Percentiles rank a stretch among this genome's conserved stretches.
These are phyloP conservation scores for Puccinia brachypodii DNA, from an alignment of 1,284 basidiomycete genomes.

Conservation along the genomic window DNA sequence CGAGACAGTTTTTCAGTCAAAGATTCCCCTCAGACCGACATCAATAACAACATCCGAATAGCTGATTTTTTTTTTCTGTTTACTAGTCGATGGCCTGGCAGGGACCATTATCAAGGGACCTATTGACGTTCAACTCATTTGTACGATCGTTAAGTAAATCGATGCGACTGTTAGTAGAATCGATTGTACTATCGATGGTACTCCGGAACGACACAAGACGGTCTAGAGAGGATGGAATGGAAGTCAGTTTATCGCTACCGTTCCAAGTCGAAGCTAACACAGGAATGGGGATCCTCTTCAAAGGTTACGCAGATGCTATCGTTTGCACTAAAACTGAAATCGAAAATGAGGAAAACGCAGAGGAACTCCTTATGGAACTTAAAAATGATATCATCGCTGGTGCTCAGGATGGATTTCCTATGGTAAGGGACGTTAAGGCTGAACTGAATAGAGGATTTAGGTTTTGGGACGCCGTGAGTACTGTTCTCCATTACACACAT, in stretches of 20 bases:
- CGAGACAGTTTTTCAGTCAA: neutral
- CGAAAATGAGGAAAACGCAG: constrained; percentile 78
- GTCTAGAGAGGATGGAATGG: constrained; percentile 83
- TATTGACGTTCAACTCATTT: constrained; percentile 98
- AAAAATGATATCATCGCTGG: constrained; percentile 57
- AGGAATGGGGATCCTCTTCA: constrained; percentile 93
- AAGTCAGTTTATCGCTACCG: constrained; percentile 70
- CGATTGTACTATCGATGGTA: constrained; percentile 86
- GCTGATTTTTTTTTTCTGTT: constrained; percentile 52
- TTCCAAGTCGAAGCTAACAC: constrained; percentile 98
- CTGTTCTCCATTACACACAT: neutral
- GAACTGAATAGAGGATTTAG: constrained; percentile 95
- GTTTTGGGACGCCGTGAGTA: constrained; percentile 93
- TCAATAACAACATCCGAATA: neutral
- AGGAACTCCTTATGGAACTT: constrained; percentile 69
- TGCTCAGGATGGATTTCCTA: constrained; percentile 91
- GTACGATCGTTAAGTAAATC: constrained; percentile 84
- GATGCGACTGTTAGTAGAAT: constrained; percentile 84
- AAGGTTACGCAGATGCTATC: constrained; percentile 63
- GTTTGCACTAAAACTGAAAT: constrained; percentile 50
- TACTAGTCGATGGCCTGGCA: constrained; percentile 65
- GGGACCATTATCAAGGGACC: constrained; percentile 89
- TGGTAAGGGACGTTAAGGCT: constrained; percentile 77
- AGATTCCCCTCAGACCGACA: neutral
- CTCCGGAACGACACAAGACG: constrained; percentile 81